Base-by-base conservation (phyloP, 2,329 filamentous ascomycete genomes). In the Xylaria sp. region DNA sequence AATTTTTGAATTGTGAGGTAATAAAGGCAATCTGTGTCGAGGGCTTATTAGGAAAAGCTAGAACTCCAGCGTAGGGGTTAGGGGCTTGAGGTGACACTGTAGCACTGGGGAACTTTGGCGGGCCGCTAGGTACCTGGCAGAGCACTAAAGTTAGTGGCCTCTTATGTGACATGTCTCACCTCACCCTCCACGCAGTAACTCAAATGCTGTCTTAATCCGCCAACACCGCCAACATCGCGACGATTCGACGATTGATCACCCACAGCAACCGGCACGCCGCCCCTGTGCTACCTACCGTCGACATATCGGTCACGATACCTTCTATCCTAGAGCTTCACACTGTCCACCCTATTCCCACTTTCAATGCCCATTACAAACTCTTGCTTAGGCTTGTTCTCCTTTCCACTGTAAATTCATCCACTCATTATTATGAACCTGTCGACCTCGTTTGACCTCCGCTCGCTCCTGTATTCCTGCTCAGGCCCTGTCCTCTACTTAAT, bases 401-500 rank as follows among this genome's bases (percentile, higher is more conserved):
- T 52, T 43, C 46, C 54, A n/a, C 12, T 37, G 51, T 63, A 60
- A 43, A 53, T 46, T 33, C 50, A 25, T 61, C 60, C 65, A 46
- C 66, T 71, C 63, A 56, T 67, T 68, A 64, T 66, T 66, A 59
- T 46, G 9, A 31, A 63, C 65, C 58, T 50, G 28, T 33, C 60
- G 61, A 63, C 69, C 21, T 49, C 28, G 42, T 43, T 23, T 40
- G 28, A 23, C 33, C 60, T 4, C 25, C 38, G 11, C 33, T 57
- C 45, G 35, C 47, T 53, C 54, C 37, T 23, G 19, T 3, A 38
- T 28, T 42, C 8, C 37, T n/a, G n/a, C 47, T 23, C 40, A 15
- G 19, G 7, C n/a, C 52, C 6, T 12, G 17, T 42, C 33, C 21
- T 35, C 23, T 33, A 19, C 21, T 23, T 40, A 40, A 61, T 61